phyloP scores from a whole-genome alignment of 31 red algal genomes.

The Porphyra umbilicalis region DNA sequence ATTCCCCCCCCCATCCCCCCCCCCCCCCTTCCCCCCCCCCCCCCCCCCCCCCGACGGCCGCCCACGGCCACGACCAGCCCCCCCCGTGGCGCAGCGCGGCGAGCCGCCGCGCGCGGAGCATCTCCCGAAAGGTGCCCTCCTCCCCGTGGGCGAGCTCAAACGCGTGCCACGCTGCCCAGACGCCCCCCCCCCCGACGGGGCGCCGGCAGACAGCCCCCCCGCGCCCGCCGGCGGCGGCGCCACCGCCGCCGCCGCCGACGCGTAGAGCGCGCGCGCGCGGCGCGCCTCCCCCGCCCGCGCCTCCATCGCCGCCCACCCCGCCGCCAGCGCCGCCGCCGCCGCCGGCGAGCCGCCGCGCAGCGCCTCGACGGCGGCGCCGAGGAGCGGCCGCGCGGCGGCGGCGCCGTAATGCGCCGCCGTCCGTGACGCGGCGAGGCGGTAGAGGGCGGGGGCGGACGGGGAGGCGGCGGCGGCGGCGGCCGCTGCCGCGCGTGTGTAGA shows the following conservation, averaged over 20 bases:
- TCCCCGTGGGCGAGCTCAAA: conserved; percentile 63
- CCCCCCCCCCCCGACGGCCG: neutral
- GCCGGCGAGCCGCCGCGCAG: conserved; percentile 12
- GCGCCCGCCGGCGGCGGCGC: neutral
- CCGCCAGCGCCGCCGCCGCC: neutral
- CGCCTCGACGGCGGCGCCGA: conserved; percentile 50
- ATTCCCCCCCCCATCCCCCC: no score
- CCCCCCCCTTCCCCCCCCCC: neutral
- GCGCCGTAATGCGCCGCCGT: conserved; percentile 49
- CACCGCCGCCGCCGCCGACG: conserved; percentile 6
- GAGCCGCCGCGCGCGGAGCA: conserved; percentile 47
- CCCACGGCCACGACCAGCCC: neutral
- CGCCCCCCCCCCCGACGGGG: neutral
- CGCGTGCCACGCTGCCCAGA: conserved; percentile 70
- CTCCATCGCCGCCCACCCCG: conserved; percentile 62
- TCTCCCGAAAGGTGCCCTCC: conserved; percentile 67
- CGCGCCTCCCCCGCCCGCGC: conserved; percentile 52
- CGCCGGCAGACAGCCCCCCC: neutral
- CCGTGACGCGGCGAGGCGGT: conserved; percentile 47
- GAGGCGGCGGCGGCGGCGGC: neutral
- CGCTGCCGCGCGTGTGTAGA: conserved; percentile 33
- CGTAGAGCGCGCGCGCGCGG: conserved; percentile 51
- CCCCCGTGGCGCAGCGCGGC: conserved; percentile 43
- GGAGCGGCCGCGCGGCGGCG: conserved; percentile 36
- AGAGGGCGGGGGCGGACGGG: conserved; percentile 13